A percentile compares a stretch with the other conserved stretches of the same genome.
Evolutionary conservation across 2,329 filamentous ascomycete species (phyloP).

Genomic region (Lanzia echinophila): DNA sequence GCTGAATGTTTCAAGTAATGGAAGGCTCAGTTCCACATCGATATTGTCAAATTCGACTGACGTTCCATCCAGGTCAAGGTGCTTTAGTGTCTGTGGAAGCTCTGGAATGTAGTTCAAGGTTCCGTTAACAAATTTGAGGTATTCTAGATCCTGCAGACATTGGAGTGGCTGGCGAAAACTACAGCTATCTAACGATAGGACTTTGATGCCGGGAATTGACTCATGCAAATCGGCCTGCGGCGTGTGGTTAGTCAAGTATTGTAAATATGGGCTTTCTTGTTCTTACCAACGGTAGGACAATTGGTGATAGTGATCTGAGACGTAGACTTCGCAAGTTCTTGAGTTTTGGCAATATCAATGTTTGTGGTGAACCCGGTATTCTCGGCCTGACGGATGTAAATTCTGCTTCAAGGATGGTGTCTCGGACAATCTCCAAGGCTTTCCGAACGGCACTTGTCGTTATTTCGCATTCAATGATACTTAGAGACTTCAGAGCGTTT

Average conservation of each 20-base stretch:
- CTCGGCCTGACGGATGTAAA: slow-evolving; percentile 11
- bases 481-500: slow-evolving; percentile 18
- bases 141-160: not conserved
- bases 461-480: slow-evolving; percentile 17
- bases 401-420: slow-evolving; percentile 17
- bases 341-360: slow-evolving; percentile 8
- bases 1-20: slow-evolving; percentile 24
- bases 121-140: slow-evolving; percentile 21
- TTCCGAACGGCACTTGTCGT: slow-evolving; percentile 10
- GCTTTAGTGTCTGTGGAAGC: slow-evolving; percentile 23
- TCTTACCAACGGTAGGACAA: not conserved
- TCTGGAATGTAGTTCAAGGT: slow-evolving; percentile 15
- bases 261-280: not conserved
- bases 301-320: slow-evolving; percentile 1
- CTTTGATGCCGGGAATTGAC: slow-evolving; percentile 4
- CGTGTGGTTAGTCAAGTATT: not conserved
- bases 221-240: not conserved
- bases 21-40: slow-evolving; percentile 8
- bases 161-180: not conserved
- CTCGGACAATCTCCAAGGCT: slow-evolving; percentile 14
- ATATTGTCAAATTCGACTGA: not conserved
- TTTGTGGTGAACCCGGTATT: not conserved
- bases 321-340: slow-evolving; percentile 16
- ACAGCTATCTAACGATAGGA: not conserved
- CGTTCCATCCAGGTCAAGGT: slow-evolving; percentile 21